Evolutionary conservation across 805 yeast species (phyloP).

Genomic region (Wickerhamiella occidentalis): DNA sequence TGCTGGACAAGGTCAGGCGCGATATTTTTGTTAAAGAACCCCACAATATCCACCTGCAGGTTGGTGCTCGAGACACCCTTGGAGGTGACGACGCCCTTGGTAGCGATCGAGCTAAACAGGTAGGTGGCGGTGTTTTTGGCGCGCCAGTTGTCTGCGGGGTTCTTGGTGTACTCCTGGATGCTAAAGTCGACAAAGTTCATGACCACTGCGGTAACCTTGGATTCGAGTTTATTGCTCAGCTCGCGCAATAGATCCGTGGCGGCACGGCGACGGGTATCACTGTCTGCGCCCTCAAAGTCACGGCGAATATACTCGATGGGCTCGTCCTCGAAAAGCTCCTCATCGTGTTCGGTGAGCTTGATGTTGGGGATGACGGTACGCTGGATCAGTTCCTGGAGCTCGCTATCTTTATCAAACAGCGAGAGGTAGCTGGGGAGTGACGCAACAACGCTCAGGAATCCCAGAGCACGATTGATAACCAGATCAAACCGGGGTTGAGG

Average conservation of each 20-base stretch:
- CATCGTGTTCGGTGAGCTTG: constrained; percentile 72
- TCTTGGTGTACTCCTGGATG: constrained; percentile 38
- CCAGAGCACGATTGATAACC: constrained; percentile 65
- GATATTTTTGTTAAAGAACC: constrained; percentile 67
- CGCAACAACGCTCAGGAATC: constrained; percentile 72
- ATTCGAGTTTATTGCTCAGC: constrained; percentile 66
- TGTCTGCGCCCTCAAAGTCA: constrained; percentile 90
- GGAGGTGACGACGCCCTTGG: constrained; percentile 77
- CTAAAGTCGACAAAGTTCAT: constrained; percentile 60
- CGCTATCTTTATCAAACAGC: constrained; percentile 48
- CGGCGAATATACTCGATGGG: constrained; percentile 87
- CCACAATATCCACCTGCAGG: constrained; percentile 70
- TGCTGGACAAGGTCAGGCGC: constrained; percentile 70
- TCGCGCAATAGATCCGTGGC: constrained; percentile 88
- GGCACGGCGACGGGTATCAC: constrained; percentile 82
- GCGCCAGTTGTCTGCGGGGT: constrained; percentile 53
- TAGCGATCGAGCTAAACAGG: constrained; percentile 77
- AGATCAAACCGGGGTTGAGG: constrained; percentile 71
- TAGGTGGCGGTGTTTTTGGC: constrained; percentile 78
- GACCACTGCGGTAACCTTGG: constrained; percentile 59
- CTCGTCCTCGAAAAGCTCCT: constrained; percentile 91
- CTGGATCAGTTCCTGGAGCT: constrained; percentile 63
- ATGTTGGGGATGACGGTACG: constrained; percentile 83
- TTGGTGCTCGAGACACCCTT: constrained; percentile 83
- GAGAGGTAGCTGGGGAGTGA: constrained; percentile 52